Conservation (phyloP, 768 basidiomycete genomes). For the Solioccasus polychromus region DNA sequence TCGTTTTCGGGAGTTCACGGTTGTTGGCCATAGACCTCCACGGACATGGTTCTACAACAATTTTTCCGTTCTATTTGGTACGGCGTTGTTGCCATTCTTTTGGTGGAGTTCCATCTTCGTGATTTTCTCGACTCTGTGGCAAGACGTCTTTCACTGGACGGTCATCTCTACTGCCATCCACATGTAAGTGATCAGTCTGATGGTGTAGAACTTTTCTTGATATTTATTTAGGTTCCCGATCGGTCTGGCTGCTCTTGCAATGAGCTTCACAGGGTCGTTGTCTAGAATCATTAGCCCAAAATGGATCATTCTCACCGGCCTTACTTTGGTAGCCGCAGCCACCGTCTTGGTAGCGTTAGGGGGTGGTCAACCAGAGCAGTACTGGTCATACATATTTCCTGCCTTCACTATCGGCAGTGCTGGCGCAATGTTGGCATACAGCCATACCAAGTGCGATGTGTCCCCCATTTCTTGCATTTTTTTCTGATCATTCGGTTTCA, state of each 20-base stretch:
- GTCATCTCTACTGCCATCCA: slow-evolving; percentile 38
- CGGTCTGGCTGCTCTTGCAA: slow-evolving; percentile 36
- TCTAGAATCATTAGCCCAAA: slow-evolving; percentile 39
- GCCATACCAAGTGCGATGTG: not conserved
- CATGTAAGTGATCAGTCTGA: slow-evolving; percentile 28
- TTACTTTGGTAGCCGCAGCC: slow-evolving; percentile 35
- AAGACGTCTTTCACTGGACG: slow-evolving; percentile 42
- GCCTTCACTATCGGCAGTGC: not conserved
- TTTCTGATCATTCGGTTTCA: not conserved
- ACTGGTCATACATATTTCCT: not conserved
- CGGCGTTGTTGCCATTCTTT: slow-evolving; percentile 38
- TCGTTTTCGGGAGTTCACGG: not conserved
- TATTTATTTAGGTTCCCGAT: slow-evolving; percentile 37
- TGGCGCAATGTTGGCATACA: not conserved
- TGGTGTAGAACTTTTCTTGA: not conserved
- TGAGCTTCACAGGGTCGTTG: slow-evolving; percentile 38
- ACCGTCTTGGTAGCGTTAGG: slow-evolving; percentile 43
- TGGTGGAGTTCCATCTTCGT: slow-evolving; percentile 40
- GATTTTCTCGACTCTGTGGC: slow-evolving; percentile 38
- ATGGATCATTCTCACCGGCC: slow-evolving; percentile 44
- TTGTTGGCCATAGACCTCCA: slow-evolving; percentile 34
- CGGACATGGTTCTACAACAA: slow-evolving; percentile 42
- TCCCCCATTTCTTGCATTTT: not conserved
- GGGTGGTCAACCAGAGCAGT: slow-evolving; percentile 34
- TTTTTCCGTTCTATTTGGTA: slow-evolving; percentile 37